Conservation (phyloP, 768 basidiomycete genomes). For the Russula abietina region DNA sequence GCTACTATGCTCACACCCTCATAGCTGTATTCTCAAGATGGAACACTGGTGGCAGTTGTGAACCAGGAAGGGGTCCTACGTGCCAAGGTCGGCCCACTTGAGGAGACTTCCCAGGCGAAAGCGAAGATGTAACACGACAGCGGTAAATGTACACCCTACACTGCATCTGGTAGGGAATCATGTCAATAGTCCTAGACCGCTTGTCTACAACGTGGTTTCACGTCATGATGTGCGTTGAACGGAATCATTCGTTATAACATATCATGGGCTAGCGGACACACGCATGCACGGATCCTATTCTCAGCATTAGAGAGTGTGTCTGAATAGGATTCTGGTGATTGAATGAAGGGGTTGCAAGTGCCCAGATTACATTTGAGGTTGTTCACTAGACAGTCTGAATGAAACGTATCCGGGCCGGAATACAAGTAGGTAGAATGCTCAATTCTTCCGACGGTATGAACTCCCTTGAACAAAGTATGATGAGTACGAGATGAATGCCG, state of each 20-base stretch:
- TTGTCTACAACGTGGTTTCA: not conserved
- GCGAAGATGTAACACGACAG: slow-evolving; percentile 18
- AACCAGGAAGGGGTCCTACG: slow-evolving; percentile 24
- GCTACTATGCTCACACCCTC: not conserved
- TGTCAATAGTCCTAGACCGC: not conserved
- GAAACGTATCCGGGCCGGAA: slow-evolving; percentile 38
- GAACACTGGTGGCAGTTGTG: slow-evolving; percentile 18
- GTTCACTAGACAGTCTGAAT: slow-evolving; percentile 47
- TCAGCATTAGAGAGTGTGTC: not conserved
- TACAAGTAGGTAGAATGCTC: slow-evolving; percentile 29
- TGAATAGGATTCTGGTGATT: not conserved
- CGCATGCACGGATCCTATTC: not conserved
- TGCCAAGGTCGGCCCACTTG: slow-evolving; percentile 9
- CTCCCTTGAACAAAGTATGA: slow-evolving; percentile 51
- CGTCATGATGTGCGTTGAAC: not conserved
- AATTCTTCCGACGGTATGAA: slow-evolving; percentile 97
- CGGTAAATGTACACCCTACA: no score
- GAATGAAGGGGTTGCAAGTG: not conserved
- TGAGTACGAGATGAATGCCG: slow-evolving; percentile 16
- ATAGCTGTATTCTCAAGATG: slow-evolving; percentile 20
- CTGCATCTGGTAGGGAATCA: no score
- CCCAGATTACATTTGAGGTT: not conserved
- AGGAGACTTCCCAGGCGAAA: slow-evolving; percentile 4
- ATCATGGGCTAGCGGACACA: not conserved
- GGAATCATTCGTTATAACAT: not conserved